Conservation (phyloP, 2,329 filamentous ascomycete genomes). For the Phaeosphaeriaceae sp. region DNA sequence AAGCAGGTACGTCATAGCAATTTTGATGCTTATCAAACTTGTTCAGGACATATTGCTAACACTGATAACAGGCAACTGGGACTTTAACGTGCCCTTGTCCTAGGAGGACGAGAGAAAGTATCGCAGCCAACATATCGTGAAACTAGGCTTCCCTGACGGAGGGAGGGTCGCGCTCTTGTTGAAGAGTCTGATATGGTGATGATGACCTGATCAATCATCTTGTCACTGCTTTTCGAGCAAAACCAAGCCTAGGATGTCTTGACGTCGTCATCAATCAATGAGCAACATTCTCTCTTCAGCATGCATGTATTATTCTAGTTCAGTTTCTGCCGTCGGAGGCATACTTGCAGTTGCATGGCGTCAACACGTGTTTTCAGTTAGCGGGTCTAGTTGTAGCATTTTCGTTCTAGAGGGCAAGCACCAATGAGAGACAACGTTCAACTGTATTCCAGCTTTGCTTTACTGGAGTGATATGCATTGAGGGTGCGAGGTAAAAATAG, state of each 20-base stretch:
- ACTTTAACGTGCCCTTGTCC: conserved; percentile 38
- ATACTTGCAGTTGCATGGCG: background rate
- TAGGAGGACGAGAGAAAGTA: conserved; percentile 9
- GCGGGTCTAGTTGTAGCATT: background rate
- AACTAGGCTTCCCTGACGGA: background rate
- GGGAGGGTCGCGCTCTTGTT: background rate
- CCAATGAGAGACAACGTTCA: background rate
- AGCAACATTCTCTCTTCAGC: background rate
- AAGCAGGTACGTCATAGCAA: conserved; percentile 69
- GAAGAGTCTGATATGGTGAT: background rate
- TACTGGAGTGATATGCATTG: background rate
- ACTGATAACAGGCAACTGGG: conserved; percentile 33
- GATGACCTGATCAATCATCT: background rate
- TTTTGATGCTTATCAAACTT: background rate
- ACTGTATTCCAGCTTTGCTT: background rate
- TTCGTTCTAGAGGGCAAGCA: background rate
- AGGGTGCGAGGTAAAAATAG: background rate
- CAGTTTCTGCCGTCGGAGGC: background rate
- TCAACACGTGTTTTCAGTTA: background rate
- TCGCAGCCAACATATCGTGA: background rate
- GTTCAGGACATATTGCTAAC: conserved; percentile 14
- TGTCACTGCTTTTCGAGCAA: background rate
- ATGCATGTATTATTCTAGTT: background rate
- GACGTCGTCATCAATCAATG: background rate
- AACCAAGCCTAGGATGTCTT: background rate